Evolutionary conservation across 352 stramenopile species (phyloP).

Genomic region (Globisporangium iwayamae): DNA sequence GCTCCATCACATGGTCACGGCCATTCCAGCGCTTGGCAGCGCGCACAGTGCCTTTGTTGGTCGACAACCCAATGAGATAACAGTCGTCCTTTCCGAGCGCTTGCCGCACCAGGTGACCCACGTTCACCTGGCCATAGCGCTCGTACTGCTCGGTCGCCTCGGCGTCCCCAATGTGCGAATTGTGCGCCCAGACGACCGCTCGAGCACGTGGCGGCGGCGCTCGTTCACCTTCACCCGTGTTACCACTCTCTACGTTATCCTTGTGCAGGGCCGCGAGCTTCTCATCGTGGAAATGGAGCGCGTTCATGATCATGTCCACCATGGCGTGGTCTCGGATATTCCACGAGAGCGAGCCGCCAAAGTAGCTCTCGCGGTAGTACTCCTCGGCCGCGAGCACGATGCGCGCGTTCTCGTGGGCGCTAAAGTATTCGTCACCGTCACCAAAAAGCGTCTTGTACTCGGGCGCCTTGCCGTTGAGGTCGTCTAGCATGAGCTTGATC

Average conservation of each 20-base stretch:
- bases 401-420: constrained; percentile 32
- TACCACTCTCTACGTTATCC: constrained; percentile 3
- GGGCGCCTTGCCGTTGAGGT: constrained; percentile 20
- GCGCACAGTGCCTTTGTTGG: constrained; percentile 22
- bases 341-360: constrained; percentile 22
- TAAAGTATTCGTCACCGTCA: constrained; percentile 32
- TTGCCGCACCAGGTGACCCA: constrained; percentile 28
- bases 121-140: constrained; percentile 25
- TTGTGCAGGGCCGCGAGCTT: constrained; percentile 18
- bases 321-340: constrained; percentile 36
- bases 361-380: constrained; percentile 34
- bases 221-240: not conserved
- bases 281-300: constrained; percentile 28
- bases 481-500: constrained; percentile 23
- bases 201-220: constrained; percentile 3
- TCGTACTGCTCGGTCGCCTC: constrained; percentile 22
- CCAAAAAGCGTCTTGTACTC: constrained; percentile 33
- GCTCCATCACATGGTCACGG: constrained; percentile 21
- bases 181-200: constrained; percentile 36
- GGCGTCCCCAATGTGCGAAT: constrained; percentile 31
- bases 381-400: constrained; percentile 28
- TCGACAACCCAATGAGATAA: constrained; percentile 29
- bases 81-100: constrained; percentile 19
- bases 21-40: constrained; percentile 28
- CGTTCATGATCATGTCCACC: constrained; percentile 27